Base-by-base conservation (phyloP, 257 asterid species). In the Przewalskia tangutica region DNA sequence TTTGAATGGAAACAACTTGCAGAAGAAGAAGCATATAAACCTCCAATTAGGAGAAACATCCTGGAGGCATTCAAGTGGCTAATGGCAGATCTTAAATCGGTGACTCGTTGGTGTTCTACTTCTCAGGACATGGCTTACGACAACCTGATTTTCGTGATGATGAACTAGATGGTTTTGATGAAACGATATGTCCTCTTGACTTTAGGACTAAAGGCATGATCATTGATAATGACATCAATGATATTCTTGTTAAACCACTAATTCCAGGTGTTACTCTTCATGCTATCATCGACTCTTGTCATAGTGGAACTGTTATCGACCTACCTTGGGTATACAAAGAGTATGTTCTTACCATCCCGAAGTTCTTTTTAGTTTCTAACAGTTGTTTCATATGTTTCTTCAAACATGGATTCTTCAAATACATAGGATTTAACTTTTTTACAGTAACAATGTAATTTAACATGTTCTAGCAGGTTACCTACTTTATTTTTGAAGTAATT, bases 291-390 rank as follows among this genome's bases (percentile, higher is more conserved):
- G 98, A 94, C 81, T 85, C 93, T 78, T 94, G 98, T 60, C 95
- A 92, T 86, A 94, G 97, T 83, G 98, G 98, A 84, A 94, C 97
- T 40, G 36, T 91, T 66, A 93, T 94, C 13, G 98, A 94, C 87
- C 79, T 94, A 42, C 92, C 93, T 0, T 48, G 77, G n/a, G 89
- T 89, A 6, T 94, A 84, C n/a, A 62, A 87, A 55, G 79, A 50
- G 97, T 92, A 87, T 3, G 89, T 58, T 48, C 32, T 17, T 17
- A 8, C 66, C n/a, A 7, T 71, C 83, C 63, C 59, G 51, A 54
- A 38, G 75, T 36, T 64, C 64, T 58, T 58, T 6, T 58, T 58
- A n/a, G 64, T 58, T 58, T 58, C 32, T n/a, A n/a, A 58, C 3
- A 0, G 32, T 2, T 58, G 12, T 67, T 34, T 32, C 54, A 40